Evolutionary conservation across 2,329 filamentous ascomycete genomes (phyloP), one percentile per base, ranked within the genome.

Genomic region (Colletotrichum camelliae): DNA sequence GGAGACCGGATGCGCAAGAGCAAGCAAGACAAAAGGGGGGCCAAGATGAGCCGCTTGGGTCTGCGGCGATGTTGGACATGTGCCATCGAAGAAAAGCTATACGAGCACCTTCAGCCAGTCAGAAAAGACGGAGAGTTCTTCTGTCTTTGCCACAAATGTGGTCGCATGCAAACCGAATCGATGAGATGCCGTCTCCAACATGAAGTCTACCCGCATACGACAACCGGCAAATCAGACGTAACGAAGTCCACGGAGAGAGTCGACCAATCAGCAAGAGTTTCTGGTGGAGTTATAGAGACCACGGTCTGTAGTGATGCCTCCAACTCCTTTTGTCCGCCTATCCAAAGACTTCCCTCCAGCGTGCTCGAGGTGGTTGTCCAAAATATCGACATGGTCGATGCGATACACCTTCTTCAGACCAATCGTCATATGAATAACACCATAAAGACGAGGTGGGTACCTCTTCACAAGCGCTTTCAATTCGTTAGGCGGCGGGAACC

Each of bases 61-160:
- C 10, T 37, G 10, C 39, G 71, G 16, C 71, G 67, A 4, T 74
- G 67, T 58, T 70, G 71, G 71, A n/a, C 31, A 9, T 74, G 71
- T 33, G 71, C 71, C 29, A 37, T 70, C 43, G 27, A 31, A 2
- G 35, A 33, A 7, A 64, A 15, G 58, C 18, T 52, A 13, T 74
- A 70, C 37, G 31, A 24, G 4, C 67, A 74, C 33, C 16, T 74
- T 33, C 39, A 64, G 31, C 67, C 71, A 16, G 67, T 43, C 7
- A 70, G 57, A 55, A 74, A 70, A 52, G 15, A 60, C 10, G 57
- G 58, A 7, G 48, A n/a, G 5, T 8, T 43, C 7, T 74, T 52
- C n/a, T 39, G 13, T 52, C 52, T 58, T 10, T 74, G 71, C 12
- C 57, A 68, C 31, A 58, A 48, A 5, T 74, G 71, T 31, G 71